Percentiles rank a stretch among this genome's conserved stretches.
Evolutionary conservation across 169 alveolate species (phyloP).

Genomic region (Cryptosporidium parvum): DNA sequence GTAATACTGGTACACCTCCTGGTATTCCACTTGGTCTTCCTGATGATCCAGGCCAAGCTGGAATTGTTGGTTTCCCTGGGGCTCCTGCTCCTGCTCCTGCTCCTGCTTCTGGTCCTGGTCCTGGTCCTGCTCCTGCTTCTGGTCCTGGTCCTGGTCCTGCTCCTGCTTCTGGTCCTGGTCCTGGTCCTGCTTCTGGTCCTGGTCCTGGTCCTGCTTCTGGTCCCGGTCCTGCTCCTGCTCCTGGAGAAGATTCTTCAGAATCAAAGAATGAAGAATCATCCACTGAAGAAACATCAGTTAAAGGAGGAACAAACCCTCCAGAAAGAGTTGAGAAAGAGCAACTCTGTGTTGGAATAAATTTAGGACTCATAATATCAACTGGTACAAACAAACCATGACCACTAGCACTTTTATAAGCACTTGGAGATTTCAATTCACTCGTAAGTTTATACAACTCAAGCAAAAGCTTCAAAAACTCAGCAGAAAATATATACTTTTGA

Average conservation of each 20-base stretch:
- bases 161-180: no score
- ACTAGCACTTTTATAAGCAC: neutral
- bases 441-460: neutral
- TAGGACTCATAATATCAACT: neutral
- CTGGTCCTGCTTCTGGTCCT: no score
- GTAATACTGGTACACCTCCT: no score
- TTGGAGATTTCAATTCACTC: neutral
- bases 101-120: neutral
- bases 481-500: neutral
- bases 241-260: neutral
- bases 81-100: no score
- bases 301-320: conserved; percentile 59
- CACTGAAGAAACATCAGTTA: conserved; percentile 25
- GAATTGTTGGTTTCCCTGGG: no score
- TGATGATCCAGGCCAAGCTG: no score
- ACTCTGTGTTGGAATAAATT: neutral
- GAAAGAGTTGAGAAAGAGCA: conserved; percentile 5
- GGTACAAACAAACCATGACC: neutral
- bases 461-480: neutral
- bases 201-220: no score
- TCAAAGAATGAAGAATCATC: conserved; percentile 34
- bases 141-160: neutral
- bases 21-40: no score
- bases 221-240: no score
- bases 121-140: neutral